Base-by-base conservation (phyloP, 257 asterid genomes). In the Oldenlandia corymbosa region DNA sequence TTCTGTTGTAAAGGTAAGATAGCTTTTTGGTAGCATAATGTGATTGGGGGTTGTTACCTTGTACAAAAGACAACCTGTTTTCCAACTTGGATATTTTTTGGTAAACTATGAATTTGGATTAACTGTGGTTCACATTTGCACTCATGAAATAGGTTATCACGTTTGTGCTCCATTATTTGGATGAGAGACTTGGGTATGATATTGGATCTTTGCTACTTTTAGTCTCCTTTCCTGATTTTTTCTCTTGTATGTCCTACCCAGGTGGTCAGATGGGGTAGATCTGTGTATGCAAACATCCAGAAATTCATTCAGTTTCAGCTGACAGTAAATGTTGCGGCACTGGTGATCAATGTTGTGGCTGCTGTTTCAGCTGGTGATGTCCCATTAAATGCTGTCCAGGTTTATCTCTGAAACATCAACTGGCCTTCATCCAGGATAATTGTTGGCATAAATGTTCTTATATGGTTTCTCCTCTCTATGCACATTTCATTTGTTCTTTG, bases 251-350 rank as follows among this genome's bases (percentile, higher is more conserved):
- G 23, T 41, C 41, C 55, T 63, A 59, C 79, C 73, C 87, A 92
- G 99, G 99, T 89, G 65, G 96, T 92, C 46, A 84, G 96, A 56
- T 92, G 99, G 99, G 97, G 99, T 66, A 79, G 99, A 82, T 87
- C 99, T 14, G 99, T 92, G 13, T 92, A 92, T 43, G 95, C 99
- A 43, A 92, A 92, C 65, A 87, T 92, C 65, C 99, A 92, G 84
- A 92, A 92, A 77, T 92, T 92, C 73, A 92, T 92, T 64, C 99
- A 92, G 58, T 92, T 92, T 78, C 99, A 92, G 67, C 96, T 89
- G 43, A 92, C 97, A 30, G 99, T 92, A 58, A 89, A 92, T 76
- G 97, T 89, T 67, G 95, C 99, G 42, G 99, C 99, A 5, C 78
- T 92, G 24, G 52, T 87, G 49, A 92, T 92, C 49, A 92, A 92